phyloP scores from a whole-genome alignment of 768 basidiomycete species.

The Collybiopsis luxurians region DNA sequence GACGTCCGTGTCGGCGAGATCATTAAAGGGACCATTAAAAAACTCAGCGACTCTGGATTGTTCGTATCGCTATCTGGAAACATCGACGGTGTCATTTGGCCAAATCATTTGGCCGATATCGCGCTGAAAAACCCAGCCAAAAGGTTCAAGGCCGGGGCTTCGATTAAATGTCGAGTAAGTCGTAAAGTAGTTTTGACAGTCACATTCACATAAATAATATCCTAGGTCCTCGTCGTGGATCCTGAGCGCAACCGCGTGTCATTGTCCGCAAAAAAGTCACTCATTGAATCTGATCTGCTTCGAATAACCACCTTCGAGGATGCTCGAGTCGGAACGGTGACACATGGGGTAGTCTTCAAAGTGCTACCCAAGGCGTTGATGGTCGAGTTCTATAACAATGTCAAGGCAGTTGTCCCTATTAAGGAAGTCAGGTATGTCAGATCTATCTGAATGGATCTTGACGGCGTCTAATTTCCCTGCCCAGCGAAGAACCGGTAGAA shows the following conservation, averaged over 20 bases:
- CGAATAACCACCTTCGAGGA: constrained; percentile 66
- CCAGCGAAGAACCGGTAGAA: constrained; percentile 64
- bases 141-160: constrained; percentile 80
- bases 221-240: constrained; percentile 80
- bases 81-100: constrained; percentile 93
- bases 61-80: constrained; percentile 86
- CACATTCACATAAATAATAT: constrained; percentile 3
- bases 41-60: constrained; percentile 73
- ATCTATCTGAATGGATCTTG: background rate
- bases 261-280: constrained; percentile 88
- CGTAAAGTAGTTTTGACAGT: background rate
- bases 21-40: constrained; percentile 86
- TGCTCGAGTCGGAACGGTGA: constrained; percentile 64
- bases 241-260: constrained; percentile 75
- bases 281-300: constrained; percentile 78
- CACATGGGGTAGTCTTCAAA: constrained; percentile 83
- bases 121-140: constrained; percentile 89
- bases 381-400: constrained; percentile 88
- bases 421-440: constrained; percentile 74
- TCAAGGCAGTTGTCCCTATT: constrained; percentile 78
- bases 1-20: constrained; percentile 86
- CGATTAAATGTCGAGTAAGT: constrained; percentile 83
- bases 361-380: constrained; percentile 76
- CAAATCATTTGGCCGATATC: constrained; percentile 94
- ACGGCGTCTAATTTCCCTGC: constrained; percentile 9